These are phyloP conservation scores for Zygotorulaspora mrakii DNA, from an alignment of 1,139 yeast genomes.

Conservation along the genomic window DNA sequence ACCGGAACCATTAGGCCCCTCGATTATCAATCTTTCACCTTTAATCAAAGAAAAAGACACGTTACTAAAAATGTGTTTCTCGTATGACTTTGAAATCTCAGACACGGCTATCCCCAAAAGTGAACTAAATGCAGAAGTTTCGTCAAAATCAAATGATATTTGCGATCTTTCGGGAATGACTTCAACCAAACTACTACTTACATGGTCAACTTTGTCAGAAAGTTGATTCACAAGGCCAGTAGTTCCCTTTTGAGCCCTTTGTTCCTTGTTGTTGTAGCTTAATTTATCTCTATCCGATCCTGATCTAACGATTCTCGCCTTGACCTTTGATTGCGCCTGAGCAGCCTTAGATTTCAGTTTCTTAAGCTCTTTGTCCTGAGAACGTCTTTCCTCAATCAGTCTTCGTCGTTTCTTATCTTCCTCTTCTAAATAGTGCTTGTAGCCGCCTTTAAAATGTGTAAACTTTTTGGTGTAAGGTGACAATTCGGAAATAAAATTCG, in stretches of 20 bases:
- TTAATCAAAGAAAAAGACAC: slow-evolving; percentile 15
- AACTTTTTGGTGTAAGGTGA: slow-evolving; percentile 18
- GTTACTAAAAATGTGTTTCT: slow-evolving; percentile 14
- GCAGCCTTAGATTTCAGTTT: slow-evolving; percentile 15
- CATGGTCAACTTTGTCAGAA: slow-evolving; percentile 16
- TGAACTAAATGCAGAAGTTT: slow-evolving; percentile 16
- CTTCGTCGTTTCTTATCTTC: slow-evolving; percentile 15
- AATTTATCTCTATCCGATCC: slow-evolving; percentile 20
- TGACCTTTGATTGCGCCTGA: slow-evolving; percentile 19
- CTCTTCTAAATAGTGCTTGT: slow-evolving; percentile 18
- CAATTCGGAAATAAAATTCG: slow-evolving; percentile 15
- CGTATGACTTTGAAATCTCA: slow-evolving; percentile 15
- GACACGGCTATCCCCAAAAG: slow-evolving; percentile 14
- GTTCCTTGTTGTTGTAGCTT: slow-evolving; percentile 18
- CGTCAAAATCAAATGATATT: slow-evolving; percentile 15
- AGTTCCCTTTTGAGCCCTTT: slow-evolving; percentile 18
- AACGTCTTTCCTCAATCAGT: slow-evolving; percentile 15
- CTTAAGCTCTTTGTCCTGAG: slow-evolving; percentile 18
- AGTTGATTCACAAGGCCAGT: slow-evolving; percentile 17
- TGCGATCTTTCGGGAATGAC: slow-evolving; percentile 18
- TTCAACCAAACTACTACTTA: slow-evolving; percentile 17
- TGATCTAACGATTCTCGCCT: slow-evolving; percentile 16
- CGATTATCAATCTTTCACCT: slow-evolving; percentile 18
- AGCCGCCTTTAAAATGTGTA: slow-evolving; percentile 18
- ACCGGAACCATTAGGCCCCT: slow-evolving; percentile 20